Conservation (phyloP, 1,139 yeast species). For the Hansenula sp. region DNA sequence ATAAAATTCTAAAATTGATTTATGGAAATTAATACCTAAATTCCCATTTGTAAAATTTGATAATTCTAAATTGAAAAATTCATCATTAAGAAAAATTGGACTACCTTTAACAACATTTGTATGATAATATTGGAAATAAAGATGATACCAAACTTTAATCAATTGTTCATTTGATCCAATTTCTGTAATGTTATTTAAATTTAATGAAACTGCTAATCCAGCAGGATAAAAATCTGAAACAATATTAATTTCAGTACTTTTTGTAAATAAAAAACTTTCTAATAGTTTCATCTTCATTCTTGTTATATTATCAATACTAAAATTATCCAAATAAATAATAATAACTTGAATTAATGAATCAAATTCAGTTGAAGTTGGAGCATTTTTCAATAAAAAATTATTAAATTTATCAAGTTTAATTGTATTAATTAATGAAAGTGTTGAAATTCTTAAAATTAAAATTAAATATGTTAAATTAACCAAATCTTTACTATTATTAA, state of each 20-base stretch:
- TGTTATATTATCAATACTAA: conserved; percentile 6
- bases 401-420: conserved; percentile 10
- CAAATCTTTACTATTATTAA: conserved; percentile 10
- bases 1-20: conserved; percentile 4
- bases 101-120: conserved; percentile 12
- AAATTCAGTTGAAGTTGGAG: conserved; percentile 12
- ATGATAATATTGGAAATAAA: conserved; percentile 13
- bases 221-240: conserved; percentile 5
- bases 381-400: conserved; percentile 7
- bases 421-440: conserved; percentile 13
- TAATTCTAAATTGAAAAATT: conserved; percentile 12
- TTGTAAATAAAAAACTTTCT: conserved; percentile 7
- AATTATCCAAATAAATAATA: conserved; percentile 4
- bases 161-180: conserved; percentile 7
- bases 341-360: conserved; percentile 15
- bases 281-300: conserved; percentile 11
- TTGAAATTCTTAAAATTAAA: conserved; percentile 13
- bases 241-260: conserved; percentile 8
- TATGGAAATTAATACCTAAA: conserved; percentile 2
- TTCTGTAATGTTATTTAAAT: conserved; percentile 11
- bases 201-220: conserved; percentile 12
- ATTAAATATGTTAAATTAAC: conserved; percentile 10
- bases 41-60: conserved; percentile 3
- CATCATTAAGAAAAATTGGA: conserved; percentile 14
- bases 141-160: conserved; percentile 13